Evolutionary conservation across 2,329 filamentous ascomycete genomes (phyloP).

Genomic region (Cadophora sp.): DNA sequence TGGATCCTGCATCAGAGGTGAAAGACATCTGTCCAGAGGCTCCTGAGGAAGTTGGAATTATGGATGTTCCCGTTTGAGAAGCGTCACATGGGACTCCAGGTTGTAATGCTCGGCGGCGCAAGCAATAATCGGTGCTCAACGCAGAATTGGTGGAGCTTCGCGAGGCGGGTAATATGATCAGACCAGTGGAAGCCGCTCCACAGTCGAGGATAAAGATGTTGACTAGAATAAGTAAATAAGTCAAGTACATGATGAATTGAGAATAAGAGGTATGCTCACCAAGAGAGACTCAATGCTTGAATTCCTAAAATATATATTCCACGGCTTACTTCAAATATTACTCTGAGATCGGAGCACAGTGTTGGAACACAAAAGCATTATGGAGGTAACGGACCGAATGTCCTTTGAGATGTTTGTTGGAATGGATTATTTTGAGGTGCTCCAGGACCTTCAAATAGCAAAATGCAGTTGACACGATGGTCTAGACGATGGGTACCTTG

Average conservation of each 20-base stretch:
- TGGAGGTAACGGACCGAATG: neutral
- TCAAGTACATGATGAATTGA: neutral
- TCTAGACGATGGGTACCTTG: neutral
- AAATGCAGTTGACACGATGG: neutral
- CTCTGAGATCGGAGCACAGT: neutral
- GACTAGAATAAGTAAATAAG: neutral
- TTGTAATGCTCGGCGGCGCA: neutral
- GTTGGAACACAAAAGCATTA: neutral
- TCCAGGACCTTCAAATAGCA: neutral
- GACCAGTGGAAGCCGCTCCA: neutral
- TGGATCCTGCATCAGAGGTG: neutral
- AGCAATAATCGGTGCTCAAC: neutral
- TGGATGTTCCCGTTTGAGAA: neutral
- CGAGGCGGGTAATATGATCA: neutral
- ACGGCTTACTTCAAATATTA: neutral
- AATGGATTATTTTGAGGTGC: neutral
- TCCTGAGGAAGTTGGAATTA: neutral
- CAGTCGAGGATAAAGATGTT: neutral
- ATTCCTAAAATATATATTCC: neutral
- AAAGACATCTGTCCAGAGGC: neutral
- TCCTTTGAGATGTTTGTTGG: neutral
- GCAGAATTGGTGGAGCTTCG: neutral
- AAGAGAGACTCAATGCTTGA: neutral
- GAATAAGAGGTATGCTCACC: neutral
- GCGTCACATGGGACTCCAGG: neutral